phyloP scores from a whole-genome alignment of 139 green algal species.

The Coelastrella sp. region DNA sequence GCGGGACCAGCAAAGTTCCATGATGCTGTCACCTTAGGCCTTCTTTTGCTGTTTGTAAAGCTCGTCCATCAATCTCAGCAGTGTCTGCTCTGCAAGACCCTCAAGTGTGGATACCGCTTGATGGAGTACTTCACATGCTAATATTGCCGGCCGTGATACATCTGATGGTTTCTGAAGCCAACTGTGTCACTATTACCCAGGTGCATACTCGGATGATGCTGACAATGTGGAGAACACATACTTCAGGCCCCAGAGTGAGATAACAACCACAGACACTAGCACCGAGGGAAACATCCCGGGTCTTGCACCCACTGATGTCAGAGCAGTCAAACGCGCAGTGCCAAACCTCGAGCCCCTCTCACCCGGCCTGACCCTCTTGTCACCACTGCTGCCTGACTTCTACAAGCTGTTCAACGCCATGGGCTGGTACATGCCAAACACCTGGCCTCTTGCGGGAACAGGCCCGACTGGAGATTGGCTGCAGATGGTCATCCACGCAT shows the following conservation, averaged over 20 bases:
- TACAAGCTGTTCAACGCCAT: not conserved
- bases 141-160: not conserved
- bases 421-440: conserved; percentile 1
- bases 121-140: not conserved
- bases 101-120: too few relatives aligned
- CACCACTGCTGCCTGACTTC: conserved; percentile 12
- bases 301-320: not conserved
- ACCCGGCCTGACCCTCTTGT: not conserved
- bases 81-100: too few relatives aligned
- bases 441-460: conserved; percentile 8
- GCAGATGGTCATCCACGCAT: not conserved
- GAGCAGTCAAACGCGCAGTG: not conserved
- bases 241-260: not conserved
- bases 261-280: not conserved
- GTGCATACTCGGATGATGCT: not conserved
- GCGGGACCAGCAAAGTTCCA: too few relatives aligned
- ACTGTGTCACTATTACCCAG: not conserved
- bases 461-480: conserved; percentile 16
- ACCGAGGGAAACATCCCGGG: conserved; percentile 27
- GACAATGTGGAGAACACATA: not conserved
- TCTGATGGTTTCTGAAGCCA: not conserved
- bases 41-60: too few relatives aligned
- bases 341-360: not conserved
- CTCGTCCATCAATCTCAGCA: too few relatives aligned
- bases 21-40: too few relatives aligned